Conservation (phyloP, 371 early-diverging fungal genomes). For the Fennellomyces sp. region DNA sequence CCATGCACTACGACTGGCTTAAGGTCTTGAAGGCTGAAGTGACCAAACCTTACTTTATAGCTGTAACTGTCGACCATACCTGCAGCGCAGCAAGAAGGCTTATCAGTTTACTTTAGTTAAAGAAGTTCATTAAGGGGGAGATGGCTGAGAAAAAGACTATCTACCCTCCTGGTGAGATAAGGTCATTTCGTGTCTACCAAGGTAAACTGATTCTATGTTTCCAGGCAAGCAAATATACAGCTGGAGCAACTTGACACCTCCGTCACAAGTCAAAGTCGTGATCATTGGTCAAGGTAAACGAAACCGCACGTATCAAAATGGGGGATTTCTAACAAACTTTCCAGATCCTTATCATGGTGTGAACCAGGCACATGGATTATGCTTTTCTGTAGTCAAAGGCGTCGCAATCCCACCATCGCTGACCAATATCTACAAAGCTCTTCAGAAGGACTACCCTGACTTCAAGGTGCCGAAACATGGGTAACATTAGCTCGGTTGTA, state of each 20-base stretch:
- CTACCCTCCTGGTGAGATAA: conserved; percentile 71
- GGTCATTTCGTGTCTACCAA: background rate
- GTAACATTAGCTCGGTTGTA: no score
- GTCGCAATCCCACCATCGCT: conserved; percentile 89
- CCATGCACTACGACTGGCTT: conserved; percentile 82
- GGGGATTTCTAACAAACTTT: conserved; percentile 23
- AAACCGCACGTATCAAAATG: background rate
- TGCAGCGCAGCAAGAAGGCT: no score
- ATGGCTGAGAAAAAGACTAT: conserved; percentile 50
- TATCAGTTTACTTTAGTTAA: conserved; percentile 57
- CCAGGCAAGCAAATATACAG: conserved; percentile 73
- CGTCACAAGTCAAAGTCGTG: conserved; percentile 75
- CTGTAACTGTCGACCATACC: no score
- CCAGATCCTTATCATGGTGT: conserved; percentile 96
- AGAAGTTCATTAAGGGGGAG: conserved; percentile 67
- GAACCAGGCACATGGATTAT: conserved; percentile 93
- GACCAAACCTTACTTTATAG: conserved; percentile 75
- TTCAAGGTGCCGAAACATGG: conserved; percentile 68
- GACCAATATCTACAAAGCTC: conserved; percentile 90
- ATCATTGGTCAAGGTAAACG: conserved; percentile 88
- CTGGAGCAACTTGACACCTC: conserved; percentile 76
- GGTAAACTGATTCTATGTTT: background rate
- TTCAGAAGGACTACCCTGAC: conserved; percentile 72
- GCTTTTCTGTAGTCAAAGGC: conserved; percentile 85
- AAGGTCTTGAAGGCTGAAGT: conserved; percentile 71